Conservation (phyloP, 2,329 filamentous ascomycete species). For the Dothidotthia symphoricarpi region DNA sequence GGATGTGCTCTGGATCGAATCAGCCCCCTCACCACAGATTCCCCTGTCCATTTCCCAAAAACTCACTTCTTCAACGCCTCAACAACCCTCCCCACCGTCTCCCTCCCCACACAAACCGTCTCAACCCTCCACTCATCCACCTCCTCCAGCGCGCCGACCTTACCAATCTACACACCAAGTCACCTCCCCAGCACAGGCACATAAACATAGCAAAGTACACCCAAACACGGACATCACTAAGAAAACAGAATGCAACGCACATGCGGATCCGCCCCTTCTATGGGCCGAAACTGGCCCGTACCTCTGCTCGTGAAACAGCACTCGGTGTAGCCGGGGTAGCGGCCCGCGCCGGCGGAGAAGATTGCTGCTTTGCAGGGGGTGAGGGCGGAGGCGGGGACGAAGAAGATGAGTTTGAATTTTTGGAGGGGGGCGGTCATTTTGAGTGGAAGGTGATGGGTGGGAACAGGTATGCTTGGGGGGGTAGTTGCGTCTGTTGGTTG, state of each 20-base stretch:
- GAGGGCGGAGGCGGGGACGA: slow-evolving; percentile 42
- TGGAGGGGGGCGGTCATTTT: slow-evolving; percentile 12
- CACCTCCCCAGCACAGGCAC: not conserved
- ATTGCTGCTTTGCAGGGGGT: slow-evolving; percentile 45
- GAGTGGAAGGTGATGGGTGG: not conserved
- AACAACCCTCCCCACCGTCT: slow-evolving; percentile 58
- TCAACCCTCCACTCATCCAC: slow-evolving; percentile 63
- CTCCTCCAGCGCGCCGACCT: slow-evolving; percentile 57
- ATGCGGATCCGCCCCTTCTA: slow-evolving; percentile 59
- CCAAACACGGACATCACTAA: too few relatives aligned
- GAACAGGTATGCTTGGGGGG: not conserved
- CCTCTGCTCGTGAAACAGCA: slow-evolving; percentile 49
- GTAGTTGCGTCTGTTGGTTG: not conserved
- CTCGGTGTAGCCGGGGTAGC: slow-evolving; percentile 47
- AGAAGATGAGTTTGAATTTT: slow-evolving; percentile 49
- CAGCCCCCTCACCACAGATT: not conserved
- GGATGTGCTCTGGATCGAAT: slow-evolving; percentile 43
- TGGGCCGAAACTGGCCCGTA: slow-evolving; percentile 65
- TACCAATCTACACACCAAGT: slow-evolving; percentile 50
- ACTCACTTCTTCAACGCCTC: slow-evolving; percentile 64
- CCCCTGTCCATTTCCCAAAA: not conserved
- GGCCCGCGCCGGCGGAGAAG: slow-evolving; percentile 48
- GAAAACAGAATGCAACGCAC: too few relatives aligned
- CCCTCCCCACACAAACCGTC: slow-evolving; percentile 60
- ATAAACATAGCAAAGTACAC: too few relatives aligned